Conservation (phyloP, 768 basidiomycete species). For the Lanmaoa pseudosensibilis region DNA sequence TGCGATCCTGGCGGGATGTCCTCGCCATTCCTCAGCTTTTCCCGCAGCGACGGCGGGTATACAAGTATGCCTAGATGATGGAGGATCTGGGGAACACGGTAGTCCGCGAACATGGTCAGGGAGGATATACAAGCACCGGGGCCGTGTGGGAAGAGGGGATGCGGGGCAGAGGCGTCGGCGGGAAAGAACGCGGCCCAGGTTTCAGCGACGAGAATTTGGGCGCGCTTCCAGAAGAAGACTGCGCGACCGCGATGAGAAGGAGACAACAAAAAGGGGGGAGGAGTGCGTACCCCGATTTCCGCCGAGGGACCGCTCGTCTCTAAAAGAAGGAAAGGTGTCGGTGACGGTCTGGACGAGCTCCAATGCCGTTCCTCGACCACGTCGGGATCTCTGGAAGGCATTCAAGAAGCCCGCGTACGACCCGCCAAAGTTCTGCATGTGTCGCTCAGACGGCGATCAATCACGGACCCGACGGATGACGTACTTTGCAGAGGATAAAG, state of each 20-base stretch:
- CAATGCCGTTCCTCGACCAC: conserved; percentile 62
- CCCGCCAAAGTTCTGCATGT: conserved; percentile 58
- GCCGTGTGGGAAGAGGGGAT: conserved; percentile 71
- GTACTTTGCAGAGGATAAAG: conserved; percentile 63
- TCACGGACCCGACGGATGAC: conserved; percentile 26
- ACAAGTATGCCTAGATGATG: conserved; percentile 77
- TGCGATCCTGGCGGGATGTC: conserved; percentile 53
- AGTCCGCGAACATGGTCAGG: conserved; percentile 94
- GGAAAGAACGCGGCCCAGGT: conserved; percentile 93
- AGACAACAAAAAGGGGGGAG: background rate
- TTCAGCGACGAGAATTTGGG: conserved; percentile 89
- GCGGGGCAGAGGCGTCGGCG: conserved; percentile 39
- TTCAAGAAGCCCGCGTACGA: conserved; percentile 68
- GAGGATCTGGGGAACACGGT: conserved; percentile 87
- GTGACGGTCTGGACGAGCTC: conserved; percentile 71
- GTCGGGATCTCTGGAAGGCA: conserved; percentile 53
- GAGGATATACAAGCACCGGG: conserved; percentile 60
- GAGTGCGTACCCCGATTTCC: conserved; percentile 55
- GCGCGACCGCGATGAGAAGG: background rate
- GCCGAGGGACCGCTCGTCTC: conserved; percentile 62
- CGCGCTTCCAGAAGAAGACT: conserved; percentile 89
- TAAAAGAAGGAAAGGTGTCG: conserved; percentile 71
- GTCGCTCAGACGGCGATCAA: conserved; percentile 8
- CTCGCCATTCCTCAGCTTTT: conserved; percentile 45
- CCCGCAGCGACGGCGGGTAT: conserved; percentile 65